Conservation (phyloP, 179 eudicot species). For the Drosera spatulata region DNA sequence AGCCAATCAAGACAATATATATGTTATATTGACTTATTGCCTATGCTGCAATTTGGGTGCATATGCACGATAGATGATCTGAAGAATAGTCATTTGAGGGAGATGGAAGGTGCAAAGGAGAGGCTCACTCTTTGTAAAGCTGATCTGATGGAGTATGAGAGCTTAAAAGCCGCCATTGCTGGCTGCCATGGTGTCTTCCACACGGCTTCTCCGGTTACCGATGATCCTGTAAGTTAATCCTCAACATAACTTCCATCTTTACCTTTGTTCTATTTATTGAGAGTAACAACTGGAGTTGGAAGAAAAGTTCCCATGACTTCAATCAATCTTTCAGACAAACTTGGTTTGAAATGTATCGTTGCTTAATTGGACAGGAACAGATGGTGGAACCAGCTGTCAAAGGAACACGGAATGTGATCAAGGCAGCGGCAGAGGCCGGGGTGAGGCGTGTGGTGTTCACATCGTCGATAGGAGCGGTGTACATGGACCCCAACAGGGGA, state of each 20-base stretch:
- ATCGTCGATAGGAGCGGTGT: slow-evolving; percentile 89
- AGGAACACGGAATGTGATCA: slow-evolving; percentile 72
- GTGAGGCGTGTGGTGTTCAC: slow-evolving; percentile 88
- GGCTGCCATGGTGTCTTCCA: slow-evolving; percentile 96
- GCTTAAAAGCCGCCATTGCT: slow-evolving; percentile 56
- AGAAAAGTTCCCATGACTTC: no score
- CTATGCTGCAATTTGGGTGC: no score
- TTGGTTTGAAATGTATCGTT: no score
- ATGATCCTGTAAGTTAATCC: slow-evolving; percentile 53
- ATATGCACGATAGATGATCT: slow-evolving; percentile 44
- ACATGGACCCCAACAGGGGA: slow-evolving; percentile 81
- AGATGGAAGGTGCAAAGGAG: slow-evolving; percentile 86
- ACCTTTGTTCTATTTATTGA: no score
- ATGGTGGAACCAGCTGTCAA: slow-evolving; percentile 97
- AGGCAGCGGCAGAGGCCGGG: slow-evolving; percentile 66
- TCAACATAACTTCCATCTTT: no score
- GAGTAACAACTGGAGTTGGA: no score
- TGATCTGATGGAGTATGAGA: slow-evolving; percentile 67
- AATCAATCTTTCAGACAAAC: no score
- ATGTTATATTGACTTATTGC: not conserved
- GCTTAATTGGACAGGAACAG: slow-evolving; percentile 56
- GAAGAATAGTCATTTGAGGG: slow-evolving; percentile 73
- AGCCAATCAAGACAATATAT: not conserved
- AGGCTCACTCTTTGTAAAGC: slow-evolving; percentile 67
- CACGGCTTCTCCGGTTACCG: slow-evolving; percentile 89